These are phyloP conservation scores for Selenicereus undatus DNA, from an alignment of 148 eudicot genomes.

Conservation along the genomic window DNA sequence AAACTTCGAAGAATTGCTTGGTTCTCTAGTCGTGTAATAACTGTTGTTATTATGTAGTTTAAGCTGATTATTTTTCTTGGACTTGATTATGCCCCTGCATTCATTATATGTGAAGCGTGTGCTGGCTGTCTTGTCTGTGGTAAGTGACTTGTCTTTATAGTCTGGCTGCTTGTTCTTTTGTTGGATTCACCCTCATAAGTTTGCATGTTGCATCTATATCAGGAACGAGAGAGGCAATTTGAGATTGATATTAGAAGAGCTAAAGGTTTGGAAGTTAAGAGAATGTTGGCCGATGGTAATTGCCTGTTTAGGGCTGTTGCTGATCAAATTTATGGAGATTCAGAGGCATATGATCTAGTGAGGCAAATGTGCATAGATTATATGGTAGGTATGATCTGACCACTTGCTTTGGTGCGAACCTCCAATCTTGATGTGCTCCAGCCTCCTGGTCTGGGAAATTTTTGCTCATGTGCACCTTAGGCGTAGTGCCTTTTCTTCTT, in stretches of 20 bases:
- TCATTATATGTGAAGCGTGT: background rate
- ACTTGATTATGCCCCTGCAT: background rate
- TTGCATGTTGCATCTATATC: constrained; percentile 23
- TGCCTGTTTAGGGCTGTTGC: constrained; percentile 98
- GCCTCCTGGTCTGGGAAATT: background rate
- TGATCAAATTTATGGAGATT: constrained; percentile 97
- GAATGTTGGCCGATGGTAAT: constrained; percentile 94
- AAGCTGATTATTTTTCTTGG: background rate
- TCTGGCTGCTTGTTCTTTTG: background rate
- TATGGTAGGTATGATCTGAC: constrained; percentile 53
- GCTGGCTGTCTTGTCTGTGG: background rate
- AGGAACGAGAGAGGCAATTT: constrained; percentile 94
- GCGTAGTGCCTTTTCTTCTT: background rate
- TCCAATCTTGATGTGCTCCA: background rate
- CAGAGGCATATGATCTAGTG: constrained; percentile 79
- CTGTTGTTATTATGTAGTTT: background rate
- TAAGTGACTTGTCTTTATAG: background rate
- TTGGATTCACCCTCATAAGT: background rate
- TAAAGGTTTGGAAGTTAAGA: constrained; percentile 85
- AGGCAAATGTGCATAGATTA: constrained; percentile 99
- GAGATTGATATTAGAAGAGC: constrained; percentile 80
- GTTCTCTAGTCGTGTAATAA: background rate
- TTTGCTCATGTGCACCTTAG: background rate
- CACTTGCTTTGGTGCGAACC: background rate
- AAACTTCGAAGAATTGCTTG: background rate